Evolutionary conservation across 2,329 filamentous ascomycete genomes (phyloP), one percentile per base, ranked within the genome.

Genomic region (Colletotrichum musae): DNA sequence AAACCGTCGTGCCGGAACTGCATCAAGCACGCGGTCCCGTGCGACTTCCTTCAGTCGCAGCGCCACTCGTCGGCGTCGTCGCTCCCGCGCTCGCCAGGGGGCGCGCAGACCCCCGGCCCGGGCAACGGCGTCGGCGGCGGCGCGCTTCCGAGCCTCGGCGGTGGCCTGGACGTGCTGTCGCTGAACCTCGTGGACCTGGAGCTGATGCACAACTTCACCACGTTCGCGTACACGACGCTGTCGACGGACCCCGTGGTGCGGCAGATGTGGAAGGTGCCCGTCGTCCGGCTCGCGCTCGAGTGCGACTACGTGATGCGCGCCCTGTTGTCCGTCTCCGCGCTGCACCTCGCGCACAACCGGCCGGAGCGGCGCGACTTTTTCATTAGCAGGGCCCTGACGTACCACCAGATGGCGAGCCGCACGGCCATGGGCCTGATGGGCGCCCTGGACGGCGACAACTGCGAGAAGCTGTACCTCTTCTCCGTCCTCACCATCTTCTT

Each of bases 171-270:
- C 39, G 58, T 47, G 47, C 70, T 56, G 32, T 58, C 71, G 12
- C 74, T 83, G n/a, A 82, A 83, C 47, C 72, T 85, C 1, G 71
- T 81, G 10, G 84, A 88, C 64, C 78, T 88, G 13, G 85, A 88
- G 71, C 80, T 89, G 2, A 79, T 89, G 10, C 85, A 88, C 74
- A 85, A 88, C 75, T 89, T 82, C 70, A 82, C 81, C 41, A 84
- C 82, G 0, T 83, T 82, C 3, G 88, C 87, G 1, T 82, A 81
- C 67, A 78, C 80, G 24, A 87, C 86, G 0, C 76, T 88, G 3
- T 81, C 82, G 7, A 77, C 75, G 9, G 80, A 84, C 39, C 77
- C 81, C 0, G 72, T 76, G 6, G 71, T 86, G 4, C 81, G 82
- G 52, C 78, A 80, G 50, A 80, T 87, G 51, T 87, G 84, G 82